Evolutionary conservation across 192 early-diverging fungal species (phyloP), one percentile per base, ranked within the genome.

Genomic region (Gaertneriomyces semiglobifer): DNA sequence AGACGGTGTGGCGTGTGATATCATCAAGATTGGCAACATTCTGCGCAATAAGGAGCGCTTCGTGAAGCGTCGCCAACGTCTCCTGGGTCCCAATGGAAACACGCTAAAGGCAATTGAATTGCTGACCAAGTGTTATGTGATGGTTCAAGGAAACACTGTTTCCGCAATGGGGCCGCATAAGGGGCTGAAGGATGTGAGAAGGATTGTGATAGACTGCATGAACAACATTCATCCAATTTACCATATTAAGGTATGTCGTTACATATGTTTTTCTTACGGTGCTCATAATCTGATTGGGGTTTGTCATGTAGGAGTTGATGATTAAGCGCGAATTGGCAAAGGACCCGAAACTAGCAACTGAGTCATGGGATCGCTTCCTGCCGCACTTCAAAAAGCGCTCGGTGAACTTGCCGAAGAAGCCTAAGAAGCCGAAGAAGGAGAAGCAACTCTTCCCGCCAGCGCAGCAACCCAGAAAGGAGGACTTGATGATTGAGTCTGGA

Each of bases 121-220:
- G 44, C 75, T 99, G 72, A 99, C 96, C 14, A 82, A 86, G 33
- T 95, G 94, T 71, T 98, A 99, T 64, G 85, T 98, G 33, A 86
- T 99, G 87, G 94, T 99, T n/a, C 95, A 98, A 72, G 97, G 97
- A 53, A 94, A 95, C 68, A 99, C 96, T 1, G 96, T 99, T 0
- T 88, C 92, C 5, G 83, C 76, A 16, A 96, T 99, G 93, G 96
- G 96, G 2, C 87, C 90, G 6, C 90, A 87, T 77, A 91, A 89
- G 68, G 92, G 93, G 3, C 62, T 99, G 43, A 93, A 93, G 74
- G 86, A 90, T 46, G 88, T 93, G 20, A 85, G 94, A 20, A 78
- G 89, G 45, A 94, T 99, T 50, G 89, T 99, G 4, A 77, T 93
- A 55, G 96, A 99, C 78, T 99, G 96, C 70, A 92, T 99, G 87